Conservation (phyloP, 2,329 filamentous ascomycete species). For the Diaporthe longicolla region DNA sequence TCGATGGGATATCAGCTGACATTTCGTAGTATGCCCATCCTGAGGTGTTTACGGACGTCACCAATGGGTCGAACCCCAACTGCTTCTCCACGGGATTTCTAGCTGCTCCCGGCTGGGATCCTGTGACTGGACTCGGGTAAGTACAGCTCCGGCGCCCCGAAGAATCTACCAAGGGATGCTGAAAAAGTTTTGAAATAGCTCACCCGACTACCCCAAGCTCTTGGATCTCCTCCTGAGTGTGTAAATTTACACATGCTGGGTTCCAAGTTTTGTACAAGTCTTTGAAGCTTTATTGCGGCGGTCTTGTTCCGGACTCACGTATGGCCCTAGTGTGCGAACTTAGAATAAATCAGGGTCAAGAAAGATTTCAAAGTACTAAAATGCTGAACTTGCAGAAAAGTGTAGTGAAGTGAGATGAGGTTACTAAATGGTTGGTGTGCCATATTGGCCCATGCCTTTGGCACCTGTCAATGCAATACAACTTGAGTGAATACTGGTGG, state of each 20-base stretch:
- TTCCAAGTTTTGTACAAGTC: background rate
- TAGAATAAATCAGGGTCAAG: background rate
- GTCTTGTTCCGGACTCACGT: background rate
- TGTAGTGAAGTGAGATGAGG: too few relatives aligned
- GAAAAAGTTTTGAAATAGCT: conserved; percentile 40
- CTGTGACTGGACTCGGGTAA: conserved; percentile 54
- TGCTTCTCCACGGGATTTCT: conserved; percentile 58
- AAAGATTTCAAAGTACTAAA: too few relatives aligned
- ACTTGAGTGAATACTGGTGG: background rate
- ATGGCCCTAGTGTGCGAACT: background rate
- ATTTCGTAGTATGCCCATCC: conserved; percentile 46
- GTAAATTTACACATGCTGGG: background rate
- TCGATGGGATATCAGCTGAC: background rate
- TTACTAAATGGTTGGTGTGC: too few relatives aligned
- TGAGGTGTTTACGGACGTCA: conserved; percentile 52
- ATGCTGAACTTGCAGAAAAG: background rate
- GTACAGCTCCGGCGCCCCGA: conserved; percentile 16
- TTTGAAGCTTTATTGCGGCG: background rate
- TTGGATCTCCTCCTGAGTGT: conserved; percentile 51
- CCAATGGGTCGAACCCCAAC: conserved; percentile 54
- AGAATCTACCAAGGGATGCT: background rate
- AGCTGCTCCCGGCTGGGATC: conserved; percentile 58
- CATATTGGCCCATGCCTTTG: too few relatives aligned
- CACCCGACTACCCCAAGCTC: conserved; percentile 52
- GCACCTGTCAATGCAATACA: background rate